Evolutionary conservation across 768 basidiomycete genomes (phyloP), one percentile per base, ranked within the genome.

Genomic region (Termitomyces sp.): DNA sequence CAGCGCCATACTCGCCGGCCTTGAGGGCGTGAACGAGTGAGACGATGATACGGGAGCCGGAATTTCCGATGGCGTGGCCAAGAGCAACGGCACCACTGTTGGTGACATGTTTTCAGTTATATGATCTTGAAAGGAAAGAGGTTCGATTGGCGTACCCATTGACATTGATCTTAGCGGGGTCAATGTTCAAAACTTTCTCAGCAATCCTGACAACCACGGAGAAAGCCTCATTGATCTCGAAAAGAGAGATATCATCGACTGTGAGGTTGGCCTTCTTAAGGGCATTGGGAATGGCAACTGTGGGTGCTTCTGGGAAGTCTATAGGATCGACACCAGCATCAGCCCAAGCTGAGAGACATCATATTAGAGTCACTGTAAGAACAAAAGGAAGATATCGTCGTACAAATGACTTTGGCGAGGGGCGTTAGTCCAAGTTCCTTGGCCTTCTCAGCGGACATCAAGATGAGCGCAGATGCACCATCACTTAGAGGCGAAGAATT

Each of bases 141-240:
- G 36, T 12, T 62, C 41, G 49, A 49, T 38, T 56, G 23, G 76
- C 87, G 32, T 72, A 91, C 91, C 92, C 93, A 67, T 93, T 83
- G 53, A 89, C 79, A 70, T 99, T 98, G 70, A 98, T 84, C 79
- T 95, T 98, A 55, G 85, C 82, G 33, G 91, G 83, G 72, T 93
- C 89, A 63, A 99, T 81, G 57, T 80, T 79, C 63, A 96, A 82
- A 20, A 93, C 80, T 76, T 98, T 90, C 77, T 97, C 93, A 3
- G 90, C 91, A 55, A 96, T 89, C 52, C 89, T 83, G 65, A 92
- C 89, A 65, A 98, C 96, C 50, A 91, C 91, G 1, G 94, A 95
- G 82, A 98, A 99, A 30, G 96, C 96, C 74, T 99, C 96, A 72
- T 99, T 99, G 72, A 98, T 84, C 74, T 99, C 97, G 71, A 93